These are phyloP conservation scores for Stephanodiscus minutulus DNA, from an alignment of 108 stramenopile genomes.

Conservation along the genomic window DNA sequence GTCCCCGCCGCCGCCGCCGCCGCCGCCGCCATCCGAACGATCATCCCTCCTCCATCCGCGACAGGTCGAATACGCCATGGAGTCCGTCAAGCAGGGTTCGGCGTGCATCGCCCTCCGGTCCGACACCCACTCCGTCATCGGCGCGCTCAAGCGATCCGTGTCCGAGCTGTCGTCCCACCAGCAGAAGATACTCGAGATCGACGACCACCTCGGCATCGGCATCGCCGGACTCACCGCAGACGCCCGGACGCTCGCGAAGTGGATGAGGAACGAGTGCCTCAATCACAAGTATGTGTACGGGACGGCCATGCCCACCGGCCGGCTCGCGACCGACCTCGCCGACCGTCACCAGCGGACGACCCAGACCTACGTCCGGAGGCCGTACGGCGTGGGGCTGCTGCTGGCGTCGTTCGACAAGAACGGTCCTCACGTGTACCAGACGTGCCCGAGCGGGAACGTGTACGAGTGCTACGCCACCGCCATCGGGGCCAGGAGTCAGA, in stretches of 20 bases:
- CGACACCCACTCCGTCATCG: slow-evolving; percentile 88
- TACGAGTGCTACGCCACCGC: slow-evolving; percentile 96
- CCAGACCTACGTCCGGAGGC: slow-evolving; percentile 96
- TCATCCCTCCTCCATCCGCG: neutral
- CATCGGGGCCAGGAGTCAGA: slow-evolving; percentile 95
- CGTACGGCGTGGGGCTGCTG: slow-evolving; percentile 98
- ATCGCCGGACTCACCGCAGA: slow-evolving; percentile 98
- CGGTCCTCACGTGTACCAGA: slow-evolving; percentile 95
- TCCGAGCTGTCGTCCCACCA: slow-evolving; percentile 95
- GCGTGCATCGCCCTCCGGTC: slow-evolving; percentile 92
- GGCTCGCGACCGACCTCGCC: slow-evolving; percentile 92
- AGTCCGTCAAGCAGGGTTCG: slow-evolving; percentile 98
- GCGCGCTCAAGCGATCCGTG: slow-evolving; percentile 94
- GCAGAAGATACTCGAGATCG: slow-evolving; percentile 96
- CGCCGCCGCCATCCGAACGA: too few relatives aligned
- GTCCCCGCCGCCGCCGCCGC: too few relatives aligned
- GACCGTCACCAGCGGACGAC: slow-evolving; percentile 99
- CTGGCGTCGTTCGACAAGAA: slow-evolving; percentile 85
- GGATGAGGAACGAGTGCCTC: slow-evolving; percentile 96
- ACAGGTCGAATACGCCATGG: slow-evolving; percentile 98
- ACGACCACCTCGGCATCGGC: slow-evolving; percentile 96
- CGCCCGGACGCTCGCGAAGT: slow-evolving; percentile 95
- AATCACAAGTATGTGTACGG: slow-evolving; percentile 99
- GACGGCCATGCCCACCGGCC: slow-evolving; percentile 84
- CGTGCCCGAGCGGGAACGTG: slow-evolving; percentile 96